These are phyloP conservation scores for Pythium sp. DNA, from an alignment of 352 stramenopile genomes.

Conservation along the genomic window DNA sequence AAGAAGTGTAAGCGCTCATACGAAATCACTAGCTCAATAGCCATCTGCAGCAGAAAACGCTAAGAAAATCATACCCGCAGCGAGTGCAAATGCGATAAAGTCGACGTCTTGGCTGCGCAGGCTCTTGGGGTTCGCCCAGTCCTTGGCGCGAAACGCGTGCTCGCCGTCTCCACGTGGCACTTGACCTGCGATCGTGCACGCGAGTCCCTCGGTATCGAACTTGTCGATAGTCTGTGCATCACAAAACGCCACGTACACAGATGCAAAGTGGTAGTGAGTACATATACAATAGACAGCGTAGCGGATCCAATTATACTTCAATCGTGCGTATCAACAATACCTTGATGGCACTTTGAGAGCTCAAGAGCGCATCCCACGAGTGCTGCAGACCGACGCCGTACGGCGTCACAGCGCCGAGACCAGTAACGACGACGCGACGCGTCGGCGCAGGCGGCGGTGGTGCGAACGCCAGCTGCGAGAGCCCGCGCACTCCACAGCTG, in stretches of 20 bases:
- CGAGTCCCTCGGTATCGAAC: constrained; percentile 57
- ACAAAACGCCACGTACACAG: not conserved
- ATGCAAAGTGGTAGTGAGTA: not conserved
- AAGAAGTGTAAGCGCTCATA: not conserved
- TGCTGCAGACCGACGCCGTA: constrained; percentile 83
- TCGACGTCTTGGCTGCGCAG: constrained; percentile 72
- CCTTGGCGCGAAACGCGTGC: constrained; percentile 55
- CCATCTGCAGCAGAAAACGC: not conserved
- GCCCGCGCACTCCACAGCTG: constrained; percentile 17
- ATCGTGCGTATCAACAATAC: constrained; percentile 1
- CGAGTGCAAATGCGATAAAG: constrained; percentile 85
- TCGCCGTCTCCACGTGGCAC: constrained; percentile 62
- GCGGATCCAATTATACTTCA: not conserved
- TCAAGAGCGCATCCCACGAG: constrained; percentile 82
- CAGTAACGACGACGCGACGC: constrained; percentile 90
- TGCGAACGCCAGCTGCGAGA: constrained; percentile 67
- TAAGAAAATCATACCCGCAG: constrained; percentile 46
- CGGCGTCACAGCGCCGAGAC: constrained; percentile 88
- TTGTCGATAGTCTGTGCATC: constrained; percentile 37
- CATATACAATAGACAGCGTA: not conserved
- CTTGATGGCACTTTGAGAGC: constrained; percentile 72
- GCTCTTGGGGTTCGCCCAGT: constrained; percentile 71
- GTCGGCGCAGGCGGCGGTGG: constrained; percentile 51
- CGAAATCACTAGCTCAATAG: not conserved
- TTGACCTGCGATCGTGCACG: constrained; percentile 65